These are phyloP conservation scores for Colletotrichum sidae DNA, from an alignment of 2,329 filamentous ascomycete genomes.

Conservation along the genomic window DNA sequence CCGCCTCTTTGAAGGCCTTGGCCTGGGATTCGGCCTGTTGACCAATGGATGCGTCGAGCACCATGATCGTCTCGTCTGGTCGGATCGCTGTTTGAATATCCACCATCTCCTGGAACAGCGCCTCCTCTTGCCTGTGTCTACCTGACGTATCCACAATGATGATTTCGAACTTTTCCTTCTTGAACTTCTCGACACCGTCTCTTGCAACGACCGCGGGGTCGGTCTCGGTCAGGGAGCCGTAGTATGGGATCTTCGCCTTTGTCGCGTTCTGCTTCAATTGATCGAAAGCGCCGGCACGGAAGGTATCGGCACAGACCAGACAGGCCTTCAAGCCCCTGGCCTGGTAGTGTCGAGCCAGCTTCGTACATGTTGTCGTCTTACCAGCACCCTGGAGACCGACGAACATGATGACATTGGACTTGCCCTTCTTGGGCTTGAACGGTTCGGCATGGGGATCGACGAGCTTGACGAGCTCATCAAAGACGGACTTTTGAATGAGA, in stretches of 20 bases:
- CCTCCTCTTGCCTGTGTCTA: slow-evolving; percentile 92
- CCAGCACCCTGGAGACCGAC: slow-evolving; percentile 97
- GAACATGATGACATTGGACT: slow-evolving; percentile 98
- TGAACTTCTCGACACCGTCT: slow-evolving; percentile 99
- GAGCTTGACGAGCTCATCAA: slow-evolving; percentile 94
- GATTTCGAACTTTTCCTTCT: slow-evolving; percentile 97
- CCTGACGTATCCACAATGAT: slow-evolving; percentile 99
- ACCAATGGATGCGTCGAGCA: slow-evolving; percentile 95
- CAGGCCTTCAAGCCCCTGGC: slow-evolving; percentile 92
- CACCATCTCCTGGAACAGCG: slow-evolving; percentile 96
- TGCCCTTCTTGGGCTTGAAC: slow-evolving; percentile 97
- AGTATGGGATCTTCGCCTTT: slow-evolving; percentile 99
- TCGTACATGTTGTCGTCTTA: slow-evolving; percentile 98
- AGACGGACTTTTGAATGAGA: slow-evolving; percentile 96
- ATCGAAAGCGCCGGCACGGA: slow-evolving; percentile 97
- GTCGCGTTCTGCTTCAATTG: slow-evolving; percentile 99
- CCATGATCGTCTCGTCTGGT: slow-evolving; percentile 98
- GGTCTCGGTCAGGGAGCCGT: slow-evolving; percentile 94
- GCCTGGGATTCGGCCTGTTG: slow-evolving; percentile 95
- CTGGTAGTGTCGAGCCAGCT: slow-evolving; percentile 94
- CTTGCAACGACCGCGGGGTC: slow-evolving; percentile 92
- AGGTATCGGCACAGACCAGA: slow-evolving; percentile 96
- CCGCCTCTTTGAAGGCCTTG: slow-evolving; percentile 96
- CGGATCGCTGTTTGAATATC: slow-evolving; percentile 93
- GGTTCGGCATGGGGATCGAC: slow-evolving; percentile 96